Evolutionary conservation across 2,329 filamentous ascomycete genomes (phyloP).

Genomic region (Drechslerella coelobrocha): DNA sequence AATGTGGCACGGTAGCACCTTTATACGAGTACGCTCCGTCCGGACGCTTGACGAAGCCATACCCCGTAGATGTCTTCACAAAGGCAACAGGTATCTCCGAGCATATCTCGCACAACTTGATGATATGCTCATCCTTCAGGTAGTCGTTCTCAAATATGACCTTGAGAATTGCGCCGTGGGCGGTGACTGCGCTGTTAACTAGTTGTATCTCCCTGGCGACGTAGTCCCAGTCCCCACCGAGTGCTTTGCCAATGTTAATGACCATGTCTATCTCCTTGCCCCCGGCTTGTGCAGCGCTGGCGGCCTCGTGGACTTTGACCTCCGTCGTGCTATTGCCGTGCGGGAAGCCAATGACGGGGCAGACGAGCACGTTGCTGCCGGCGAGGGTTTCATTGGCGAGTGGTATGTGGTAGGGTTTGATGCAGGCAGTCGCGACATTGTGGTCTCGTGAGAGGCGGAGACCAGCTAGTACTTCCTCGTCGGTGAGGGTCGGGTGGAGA

Average conservation of each 20-base stretch:
- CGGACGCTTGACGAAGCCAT: constrained; percentile 66
- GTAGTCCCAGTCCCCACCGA: constrained; percentile 66
- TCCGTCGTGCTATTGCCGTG: constrained; percentile 66
- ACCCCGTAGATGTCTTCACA: constrained; percentile 69
- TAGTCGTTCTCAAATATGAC: constrained; percentile 71
- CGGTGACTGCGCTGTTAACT: constrained; percentile 63
- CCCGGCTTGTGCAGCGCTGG: constrained; percentile 61
- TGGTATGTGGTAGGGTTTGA: constrained; percentile 67
- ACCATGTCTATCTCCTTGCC: constrained; percentile 68
- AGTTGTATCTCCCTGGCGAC: constrained; percentile 63
- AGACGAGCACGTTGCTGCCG: constrained; percentile 63
- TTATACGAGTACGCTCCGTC: constrained; percentile 64
- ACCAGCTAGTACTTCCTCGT: constrained; percentile 63
- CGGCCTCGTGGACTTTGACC: constrained; percentile 66
- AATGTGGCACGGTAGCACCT: constrained; percentile 63
- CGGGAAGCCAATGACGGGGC: constrained; percentile 69
- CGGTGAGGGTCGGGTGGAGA: constrained; percentile 69
- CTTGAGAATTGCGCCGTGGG: constrained; percentile 63
- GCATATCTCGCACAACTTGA: constrained; percentile 65
- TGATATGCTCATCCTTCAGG: constrained; percentile 63
- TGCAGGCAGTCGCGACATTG: constrained; percentile 65
- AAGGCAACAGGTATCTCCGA: constrained; percentile 64
- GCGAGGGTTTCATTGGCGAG: constrained; percentile 62
- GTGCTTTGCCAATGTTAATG: constrained; percentile 67
- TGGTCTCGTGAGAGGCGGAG: constrained; percentile 62